Evolutionary conservation across 2,329 filamentous ascomycete genomes (phyloP).

Genomic region (Clathrospora elynae): DNA sequence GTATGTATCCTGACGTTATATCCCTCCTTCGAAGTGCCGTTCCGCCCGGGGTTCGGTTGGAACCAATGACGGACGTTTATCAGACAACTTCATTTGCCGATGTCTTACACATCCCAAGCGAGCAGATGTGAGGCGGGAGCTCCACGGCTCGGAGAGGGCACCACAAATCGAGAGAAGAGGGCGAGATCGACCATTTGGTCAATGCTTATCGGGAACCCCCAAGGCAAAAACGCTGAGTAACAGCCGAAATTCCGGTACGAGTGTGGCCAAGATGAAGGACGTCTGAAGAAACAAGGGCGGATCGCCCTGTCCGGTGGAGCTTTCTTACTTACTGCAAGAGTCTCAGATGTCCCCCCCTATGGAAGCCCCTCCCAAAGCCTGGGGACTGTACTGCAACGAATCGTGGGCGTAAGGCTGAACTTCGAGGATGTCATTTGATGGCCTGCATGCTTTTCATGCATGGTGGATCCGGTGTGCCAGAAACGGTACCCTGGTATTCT

Average conservation of each 20-base stretch:
- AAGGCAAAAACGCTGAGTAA: not conserved
- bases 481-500: constrained; percentile 5
- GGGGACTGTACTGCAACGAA: constrained; percentile 7
- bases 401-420: constrained; percentile 18
- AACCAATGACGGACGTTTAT: no score
- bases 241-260: not conserved
- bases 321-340: not conserved
- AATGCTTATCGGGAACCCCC: not conserved
- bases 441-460: constrained; percentile 12
- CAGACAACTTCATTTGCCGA: no score
- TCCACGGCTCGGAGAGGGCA: not conserved
- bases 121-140: not conserved
- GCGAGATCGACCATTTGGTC: not conserved
- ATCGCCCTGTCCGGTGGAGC: constrained; percentile 20
- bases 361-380: not conserved
- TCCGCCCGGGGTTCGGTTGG: not conserved
- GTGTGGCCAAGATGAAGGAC: not conserved
- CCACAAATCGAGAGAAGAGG: not conserved
- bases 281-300: constrained; percentile 12
- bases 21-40: not conserved
- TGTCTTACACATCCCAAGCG: no score
- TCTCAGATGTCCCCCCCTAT: constrained; percentile 3
- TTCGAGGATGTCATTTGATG: constrained; percentile 11
- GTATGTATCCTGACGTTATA: constrained; percentile 3
- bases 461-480: constrained; percentile 23